Base-by-base conservation (phyloP, 805 yeast species). In the Wickerhamomyces bisporus region DNA sequence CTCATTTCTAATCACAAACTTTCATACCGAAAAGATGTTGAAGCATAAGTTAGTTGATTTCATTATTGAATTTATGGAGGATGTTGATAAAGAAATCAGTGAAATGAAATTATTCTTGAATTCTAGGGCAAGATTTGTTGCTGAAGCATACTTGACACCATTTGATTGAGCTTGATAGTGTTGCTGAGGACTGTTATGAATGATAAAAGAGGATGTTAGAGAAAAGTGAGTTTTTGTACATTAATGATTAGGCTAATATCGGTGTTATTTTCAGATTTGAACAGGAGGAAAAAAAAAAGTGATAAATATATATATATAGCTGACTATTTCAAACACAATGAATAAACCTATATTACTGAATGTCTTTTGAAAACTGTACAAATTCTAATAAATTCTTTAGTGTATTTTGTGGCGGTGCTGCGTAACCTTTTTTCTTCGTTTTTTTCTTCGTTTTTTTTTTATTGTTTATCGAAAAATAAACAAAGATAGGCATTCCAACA, bases 31-130 rank as follows among this genome's bases (percentile, higher is more conserved):
- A 62, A 82, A 83, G 48, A 87, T 93, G 96, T 75, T 89, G 66
- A 91, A 93, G 66, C 89, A 83, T 53, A 93, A 93, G 65, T 74
- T 93, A 52, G 95, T 93, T 31, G 98, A 93, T 62, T 93, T 93
- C 62, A 89, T 93, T 50, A 87, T 93, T 50, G 98, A 93, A 66
- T 93, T 93, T 62, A 89, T 93, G 98, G 98, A 93, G 63, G 98
- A 89, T 57, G 98, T 93, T 15, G 98, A 93, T 63, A 91, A 88
- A 68, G 98, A 93, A 64, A 93, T 93, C 57, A 86, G 96, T 63
- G 98, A 93, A 61, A 93, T 93, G 95, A 93, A 93, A 65, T 73
- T 93, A 61, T 93, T 91, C 62, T 75, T 93, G 60, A 93, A 93
- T 58, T 96, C 98, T 12, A 78, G 98, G 58, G 98, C 98, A 12